phyloP scores from a whole-genome alignment of 441 rosid species.

The Biscutella auriculata region DNA sequence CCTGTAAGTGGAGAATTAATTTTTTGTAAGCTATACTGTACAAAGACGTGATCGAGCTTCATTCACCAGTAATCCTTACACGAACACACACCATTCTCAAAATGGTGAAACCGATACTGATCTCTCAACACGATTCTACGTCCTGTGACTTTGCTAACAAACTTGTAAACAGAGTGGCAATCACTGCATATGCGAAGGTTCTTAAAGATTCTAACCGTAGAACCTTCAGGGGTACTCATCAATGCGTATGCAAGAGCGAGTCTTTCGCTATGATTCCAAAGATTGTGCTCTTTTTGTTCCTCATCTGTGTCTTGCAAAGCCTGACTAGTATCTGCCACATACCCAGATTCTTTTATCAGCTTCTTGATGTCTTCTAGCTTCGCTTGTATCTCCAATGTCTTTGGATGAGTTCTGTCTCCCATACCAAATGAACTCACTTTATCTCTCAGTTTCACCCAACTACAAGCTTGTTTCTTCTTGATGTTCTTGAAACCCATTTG shows the following conservation, averaged over 20 bases:
- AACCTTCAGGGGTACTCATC: constrained; percentile 47
- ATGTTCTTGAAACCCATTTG: constrained; percentile 62
- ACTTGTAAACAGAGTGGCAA: constrained; percentile 71
- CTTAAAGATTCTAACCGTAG: constrained; percentile 56
- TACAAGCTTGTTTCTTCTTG: constrained; percentile 77
- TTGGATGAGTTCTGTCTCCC: constrained; percentile 60
- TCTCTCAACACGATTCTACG: constrained; percentile 52
- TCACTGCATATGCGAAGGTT: constrained; percentile 76
- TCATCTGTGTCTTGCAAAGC: constrained; percentile 82
- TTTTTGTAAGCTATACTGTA: neutral
- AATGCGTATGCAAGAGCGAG: constrained; percentile 71
- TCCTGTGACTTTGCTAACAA: constrained; percentile 33
- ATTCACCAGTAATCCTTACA: constrained; percentile 69
- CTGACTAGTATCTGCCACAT: constrained; percentile 56
- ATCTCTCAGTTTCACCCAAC: constrained; percentile 77
- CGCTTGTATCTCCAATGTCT: constrained; percentile 34
- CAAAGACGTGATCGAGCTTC: neutral
- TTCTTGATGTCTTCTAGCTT: constrained; percentile 73
- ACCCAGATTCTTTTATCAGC: constrained; percentile 66
- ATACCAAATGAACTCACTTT: constrained; percentile 49
- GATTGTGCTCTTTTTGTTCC: constrained; percentile 73
- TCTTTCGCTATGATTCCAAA: constrained; percentile 85
- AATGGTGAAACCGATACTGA: constrained; percentile 74
- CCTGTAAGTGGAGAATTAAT: neutral
- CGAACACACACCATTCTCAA: constrained; percentile 54